Evolutionary conservation across 257 asterid species (phyloP).

Genomic region (Solanum appendiculatum): DNA sequence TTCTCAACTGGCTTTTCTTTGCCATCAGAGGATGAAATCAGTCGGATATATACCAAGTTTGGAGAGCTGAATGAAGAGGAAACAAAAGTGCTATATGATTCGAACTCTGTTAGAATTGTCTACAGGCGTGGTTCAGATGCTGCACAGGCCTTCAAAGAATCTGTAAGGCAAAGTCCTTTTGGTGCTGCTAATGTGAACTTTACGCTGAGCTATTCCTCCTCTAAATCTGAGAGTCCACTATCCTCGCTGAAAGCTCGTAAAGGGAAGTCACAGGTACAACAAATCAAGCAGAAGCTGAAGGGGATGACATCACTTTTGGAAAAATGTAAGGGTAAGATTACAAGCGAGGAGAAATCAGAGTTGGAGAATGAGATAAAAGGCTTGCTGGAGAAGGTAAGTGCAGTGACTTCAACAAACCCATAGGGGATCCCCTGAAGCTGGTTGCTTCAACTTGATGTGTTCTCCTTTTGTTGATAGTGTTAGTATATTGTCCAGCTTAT

Average conservation of each 20-base stretch:
- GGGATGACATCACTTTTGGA: conserved; percentile 18
- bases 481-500: not conserved
- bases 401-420: conserved; percentile 4
- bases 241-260: conserved; percentile 11
- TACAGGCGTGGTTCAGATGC: conserved; percentile 33
- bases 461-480: not conserved
- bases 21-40: conserved; percentile 52
- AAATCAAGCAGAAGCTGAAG: conserved; percentile 14
- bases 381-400: conserved; percentile 27
- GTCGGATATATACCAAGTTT: conserved; percentile 27
- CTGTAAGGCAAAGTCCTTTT: conserved; percentile 30
- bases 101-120: conserved; percentile 25
- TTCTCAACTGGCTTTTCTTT: conserved; percentile 36
- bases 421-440: not conserved
- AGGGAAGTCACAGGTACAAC: conserved; percentile 10
- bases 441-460: not conserved
- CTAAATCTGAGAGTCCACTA: conserved; percentile 11
- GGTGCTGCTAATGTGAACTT: conserved; percentile 25
- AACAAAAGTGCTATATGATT: conserved; percentile 28
- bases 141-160: conserved; percentile 39
- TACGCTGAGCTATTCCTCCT: conserved; percentile 14
- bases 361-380: conserved; percentile 24
- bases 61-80: conserved; percentile 38
- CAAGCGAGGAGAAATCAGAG: conserved; percentile 12
- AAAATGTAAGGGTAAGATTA: conserved; percentile 19